phyloP scores from a whole-genome alignment of 2,329 filamentous ascomycete species.

The Monosporascus sp. region DNA sequence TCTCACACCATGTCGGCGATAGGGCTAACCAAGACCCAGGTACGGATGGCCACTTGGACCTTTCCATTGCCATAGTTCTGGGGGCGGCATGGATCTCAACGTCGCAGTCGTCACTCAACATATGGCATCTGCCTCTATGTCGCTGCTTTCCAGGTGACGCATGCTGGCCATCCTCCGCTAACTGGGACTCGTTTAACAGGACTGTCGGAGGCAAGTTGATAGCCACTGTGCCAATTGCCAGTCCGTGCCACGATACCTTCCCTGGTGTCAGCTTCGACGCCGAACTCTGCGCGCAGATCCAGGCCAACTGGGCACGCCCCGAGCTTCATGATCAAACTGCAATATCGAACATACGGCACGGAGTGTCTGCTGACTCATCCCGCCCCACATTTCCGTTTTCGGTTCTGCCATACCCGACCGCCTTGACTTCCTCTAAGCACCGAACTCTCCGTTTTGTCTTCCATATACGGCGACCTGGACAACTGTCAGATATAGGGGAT shows the following conservation, averaged over 20 bases:
- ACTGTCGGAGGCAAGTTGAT: slow-evolving; percentile 40
- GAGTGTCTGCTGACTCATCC: too few relatives aligned
- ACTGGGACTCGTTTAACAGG: slow-evolving; percentile 40
- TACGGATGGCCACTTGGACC: neutral
- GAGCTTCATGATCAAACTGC: slow-evolving; percentile 7
- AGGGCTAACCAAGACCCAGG: neutral
- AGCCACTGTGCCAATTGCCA: slow-evolving; percentile 37
- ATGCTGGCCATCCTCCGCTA: slow-evolving; percentile 37
- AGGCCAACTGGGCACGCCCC: slow-evolving; percentile 9
- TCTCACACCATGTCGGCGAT: too few relatives aligned
- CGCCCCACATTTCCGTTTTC: too few relatives aligned
- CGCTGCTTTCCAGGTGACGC: slow-evolving; percentile 35
- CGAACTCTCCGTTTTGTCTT: too few relatives aligned
- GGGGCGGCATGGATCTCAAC: neutral
- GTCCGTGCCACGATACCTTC: slow-evolving; percentile 34
- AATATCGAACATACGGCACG: too few relatives aligned
- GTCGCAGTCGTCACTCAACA: neutral
- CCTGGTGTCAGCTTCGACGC: slow-evolving; percentile 5
- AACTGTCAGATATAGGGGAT: too few relatives aligned
- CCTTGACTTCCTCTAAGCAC: too few relatives aligned
- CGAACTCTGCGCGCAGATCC: slow-evolving; percentile 7
- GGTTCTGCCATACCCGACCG: too few relatives aligned
- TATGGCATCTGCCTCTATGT: neutral
- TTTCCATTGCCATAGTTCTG: neutral
- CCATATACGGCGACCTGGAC: too few relatives aligned